These are phyloP conservation scores for Syzygium syzygioides DNA, from an alignment of 441 rosid genomes.

Conservation along the genomic window DNA sequence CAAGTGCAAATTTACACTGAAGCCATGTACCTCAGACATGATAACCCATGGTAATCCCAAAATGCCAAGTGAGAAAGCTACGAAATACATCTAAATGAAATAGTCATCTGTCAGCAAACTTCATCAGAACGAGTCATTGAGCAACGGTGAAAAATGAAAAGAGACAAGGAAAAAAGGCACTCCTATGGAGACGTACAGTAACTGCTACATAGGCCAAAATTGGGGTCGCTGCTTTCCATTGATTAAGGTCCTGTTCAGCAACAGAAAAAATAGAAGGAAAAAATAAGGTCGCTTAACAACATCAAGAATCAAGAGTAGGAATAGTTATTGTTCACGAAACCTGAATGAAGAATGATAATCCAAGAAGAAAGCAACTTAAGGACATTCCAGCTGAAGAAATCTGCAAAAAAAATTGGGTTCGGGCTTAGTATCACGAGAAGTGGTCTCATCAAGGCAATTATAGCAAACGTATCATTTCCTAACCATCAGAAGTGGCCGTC, in stretches of 20 bases:
- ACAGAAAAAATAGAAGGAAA: not conserved
- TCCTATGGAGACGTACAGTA: slow-evolving; percentile 25
- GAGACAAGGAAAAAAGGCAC: not conserved
- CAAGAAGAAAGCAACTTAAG: slow-evolving; percentile 26
- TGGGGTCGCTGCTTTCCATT: slow-evolving; percentile 33
- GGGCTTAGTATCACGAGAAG: no score
- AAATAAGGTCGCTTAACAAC: not conserved
- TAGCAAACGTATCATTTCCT: not conserved
- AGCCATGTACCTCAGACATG: slow-evolving; percentile 54
- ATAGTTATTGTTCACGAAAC: slow-evolving; percentile 8
- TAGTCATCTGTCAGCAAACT: not conserved
- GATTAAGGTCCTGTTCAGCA: slow-evolving; percentile 24
- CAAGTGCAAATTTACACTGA: not conserved
- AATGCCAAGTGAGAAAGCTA: slow-evolving; percentile 37
- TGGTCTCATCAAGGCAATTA: not conserved
- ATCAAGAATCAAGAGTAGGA: not conserved
- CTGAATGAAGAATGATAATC: slow-evolving; percentile 37
- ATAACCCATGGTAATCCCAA: slow-evolving; percentile 59
- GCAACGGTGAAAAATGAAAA: no score
- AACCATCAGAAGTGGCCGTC: slow-evolving; percentile 52
- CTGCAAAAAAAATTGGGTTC: slow-evolving; percentile 18
- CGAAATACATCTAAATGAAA: slow-evolving; percentile 26
- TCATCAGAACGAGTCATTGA: not conserved
- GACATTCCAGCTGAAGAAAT: slow-evolving; percentile 36
- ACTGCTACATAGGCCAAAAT: slow-evolving; percentile 30